phyloP scores from a whole-genome alignment of 140 eudicot species.

The Flaveria floridana region DNA sequence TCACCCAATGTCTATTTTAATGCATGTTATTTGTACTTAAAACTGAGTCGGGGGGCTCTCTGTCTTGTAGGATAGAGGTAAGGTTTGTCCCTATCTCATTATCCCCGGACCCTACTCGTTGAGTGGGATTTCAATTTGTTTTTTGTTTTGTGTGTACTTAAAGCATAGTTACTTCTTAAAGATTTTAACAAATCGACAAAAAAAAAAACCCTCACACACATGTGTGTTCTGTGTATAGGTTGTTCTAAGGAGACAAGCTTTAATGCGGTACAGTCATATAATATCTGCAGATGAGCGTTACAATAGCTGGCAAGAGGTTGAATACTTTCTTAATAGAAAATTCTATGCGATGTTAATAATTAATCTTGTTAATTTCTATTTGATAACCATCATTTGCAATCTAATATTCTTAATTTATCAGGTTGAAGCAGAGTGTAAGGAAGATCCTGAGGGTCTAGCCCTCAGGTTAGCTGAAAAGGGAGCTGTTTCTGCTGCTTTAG shows the following conservation, averaged over 20 bases:
- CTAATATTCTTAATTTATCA: slow-evolving; percentile 28
- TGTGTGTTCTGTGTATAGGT: slow-evolving; percentile 47
- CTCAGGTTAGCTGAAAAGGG: slow-evolving; percentile 97
- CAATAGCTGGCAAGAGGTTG: slow-evolving; percentile 97
- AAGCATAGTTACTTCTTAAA: background rate
- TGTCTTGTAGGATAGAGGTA: too few relatives aligned
- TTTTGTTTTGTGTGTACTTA: background rate
- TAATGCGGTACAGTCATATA: slow-evolving; percentile 83
- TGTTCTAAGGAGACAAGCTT: slow-evolving; percentile 76
- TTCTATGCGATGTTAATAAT: background rate
- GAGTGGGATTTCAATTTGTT: too few relatives aligned
- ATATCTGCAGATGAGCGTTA: slow-evolving; percentile 81
- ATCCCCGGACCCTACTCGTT: too few relatives aligned
- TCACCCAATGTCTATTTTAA: background rate
- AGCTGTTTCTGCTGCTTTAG: slow-evolving; percentile 95
- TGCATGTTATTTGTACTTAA: background rate
- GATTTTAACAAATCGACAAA: slow-evolving; percentile 1
- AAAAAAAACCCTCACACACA: slow-evolving; percentile 9
- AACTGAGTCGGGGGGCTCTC: too few relatives aligned
- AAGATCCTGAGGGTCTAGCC: slow-evolving; percentile 98
- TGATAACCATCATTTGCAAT: slow-evolving; percentile 10
- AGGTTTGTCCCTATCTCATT: too few relatives aligned
- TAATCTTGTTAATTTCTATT: slow-evolving; percentile 7
- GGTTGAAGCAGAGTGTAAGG: slow-evolving; percentile 94
- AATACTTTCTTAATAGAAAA: slow-evolving; percentile 4